Conservation (phyloP, 2,329 filamentous ascomycete genomes). For the Ciborinia camelliae region DNA sequence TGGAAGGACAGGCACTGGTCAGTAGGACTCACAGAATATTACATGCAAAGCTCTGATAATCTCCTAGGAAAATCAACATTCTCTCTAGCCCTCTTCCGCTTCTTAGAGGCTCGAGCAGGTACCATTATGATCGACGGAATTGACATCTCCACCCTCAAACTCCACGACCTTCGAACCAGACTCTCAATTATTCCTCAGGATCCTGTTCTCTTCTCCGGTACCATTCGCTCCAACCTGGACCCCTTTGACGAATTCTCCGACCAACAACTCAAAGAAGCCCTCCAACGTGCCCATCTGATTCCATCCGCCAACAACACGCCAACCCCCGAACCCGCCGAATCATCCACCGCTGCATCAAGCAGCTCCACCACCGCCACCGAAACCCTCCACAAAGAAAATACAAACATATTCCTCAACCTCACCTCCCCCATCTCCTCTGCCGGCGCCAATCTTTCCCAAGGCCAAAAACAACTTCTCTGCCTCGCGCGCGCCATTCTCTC, state of each 20-base stretch:
- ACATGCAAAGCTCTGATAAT: slow-evolving; percentile 22
- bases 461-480: slow-evolving; percentile 70
- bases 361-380: background rate
- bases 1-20: slow-evolving; percentile 34
- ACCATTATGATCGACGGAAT: slow-evolving; percentile 34
- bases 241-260: slow-evolving; percentile 83
- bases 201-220: slow-evolving; percentile 82
- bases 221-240: slow-evolving; percentile 85
- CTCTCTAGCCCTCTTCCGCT: slow-evolving; percentile 30
- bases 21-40: slow-evolving; percentile 20
- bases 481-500: slow-evolving; percentile 68
- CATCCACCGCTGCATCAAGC: slow-evolving; percentile 11
- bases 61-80: slow-evolving; percentile 31
- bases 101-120: slow-evolving; percentile 41
- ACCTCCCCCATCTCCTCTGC: slow-evolving; percentile 62
- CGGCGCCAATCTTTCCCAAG: slow-evolving; percentile 69
- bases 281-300: slow-evolving; percentile 86
- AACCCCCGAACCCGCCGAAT: slow-evolving; percentile 3
- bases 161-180: slow-evolving; percentile 33
- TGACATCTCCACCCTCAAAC: slow-evolving; percentile 36
- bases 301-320: slow-evolving; percentile 19
- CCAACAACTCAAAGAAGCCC: slow-evolving; percentile 77
- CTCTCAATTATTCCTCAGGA: slow-evolving; percentile 45
- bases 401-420: slow-evolving; percentile 62
- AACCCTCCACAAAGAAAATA: slow-evolving; percentile 48